These are phyloP conservation scores for Chrysoporthe deuterocubensis DNA, from an alignment of 2,329 filamentous ascomycete species.

Conservation along the genomic window DNA sequence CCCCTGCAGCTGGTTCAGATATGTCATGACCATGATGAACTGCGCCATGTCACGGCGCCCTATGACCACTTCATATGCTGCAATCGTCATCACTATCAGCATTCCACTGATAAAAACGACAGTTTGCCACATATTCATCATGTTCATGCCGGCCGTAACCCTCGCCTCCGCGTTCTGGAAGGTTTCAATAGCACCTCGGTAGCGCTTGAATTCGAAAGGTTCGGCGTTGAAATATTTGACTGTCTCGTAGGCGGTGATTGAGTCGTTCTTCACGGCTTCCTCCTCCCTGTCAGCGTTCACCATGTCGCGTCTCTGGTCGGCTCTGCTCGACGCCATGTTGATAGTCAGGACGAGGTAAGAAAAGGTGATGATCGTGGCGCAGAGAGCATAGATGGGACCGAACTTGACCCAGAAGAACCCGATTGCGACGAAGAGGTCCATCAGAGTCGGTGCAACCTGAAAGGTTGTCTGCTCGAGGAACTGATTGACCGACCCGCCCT, in stretches of 20 bases:
- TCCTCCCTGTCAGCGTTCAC: constrained; percentile 94
- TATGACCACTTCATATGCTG: constrained; percentile 75
- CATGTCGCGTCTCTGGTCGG: constrained; percentile 89
- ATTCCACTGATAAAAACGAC: constrained; percentile 79
- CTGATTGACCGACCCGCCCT: constrained; percentile 93
- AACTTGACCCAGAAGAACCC: constrained; percentile 78
- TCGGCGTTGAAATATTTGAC: constrained; percentile 92
- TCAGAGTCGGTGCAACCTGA: constrained; percentile 90
- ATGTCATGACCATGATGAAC: constrained; percentile 75
- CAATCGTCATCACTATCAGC: constrained; percentile 72
- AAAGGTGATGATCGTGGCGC: constrained; percentile 89
- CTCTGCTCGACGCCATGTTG: constrained; percentile 90
- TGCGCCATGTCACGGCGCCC: constrained; percentile 69
- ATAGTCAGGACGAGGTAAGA: constrained; percentile 97
- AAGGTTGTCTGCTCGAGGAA: constrained; percentile 98
- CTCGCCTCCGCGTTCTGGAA: constrained; percentile 78
- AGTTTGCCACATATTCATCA: constrained; percentile 82
- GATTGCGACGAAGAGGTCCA: constrained; percentile 86
- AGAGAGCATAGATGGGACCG: constrained; percentile 87
- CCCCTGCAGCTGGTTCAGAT: constrained; percentile 78
- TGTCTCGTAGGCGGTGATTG: constrained; percentile 97
- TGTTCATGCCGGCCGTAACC: constrained; percentile 75
- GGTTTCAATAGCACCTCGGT: constrained; percentile 69
- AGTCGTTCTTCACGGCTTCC: constrained; percentile 98
- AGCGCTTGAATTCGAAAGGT: constrained; percentile 75